These are phyloP conservation scores for Lepraria neglecta DNA, from an alignment of 495 filamentous ascomycete genomes.

Conservation along the genomic window DNA sequence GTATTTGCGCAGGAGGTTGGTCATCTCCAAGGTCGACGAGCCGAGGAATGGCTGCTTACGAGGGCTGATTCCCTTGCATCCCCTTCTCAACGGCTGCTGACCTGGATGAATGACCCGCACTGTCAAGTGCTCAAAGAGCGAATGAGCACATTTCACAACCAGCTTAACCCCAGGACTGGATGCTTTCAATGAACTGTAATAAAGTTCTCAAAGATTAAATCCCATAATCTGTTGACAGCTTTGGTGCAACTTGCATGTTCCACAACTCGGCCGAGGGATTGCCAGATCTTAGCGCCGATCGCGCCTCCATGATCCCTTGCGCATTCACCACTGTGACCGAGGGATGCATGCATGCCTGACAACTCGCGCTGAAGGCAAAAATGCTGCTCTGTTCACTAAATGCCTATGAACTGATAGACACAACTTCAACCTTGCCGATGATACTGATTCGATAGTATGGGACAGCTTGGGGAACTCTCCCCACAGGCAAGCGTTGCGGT, in stretches of 20 bases:
- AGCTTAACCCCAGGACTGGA: too few species aligned
- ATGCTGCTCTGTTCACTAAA: constrained; percentile 11
- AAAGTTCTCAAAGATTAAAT: neutral
- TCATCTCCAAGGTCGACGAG: too few species aligned
- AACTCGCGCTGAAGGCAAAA: constrained; percentile 3
- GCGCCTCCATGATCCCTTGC: neutral
- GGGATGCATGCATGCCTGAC: neutral
- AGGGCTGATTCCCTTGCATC: too few species aligned
- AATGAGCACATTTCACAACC: too few species aligned
- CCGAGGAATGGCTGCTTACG: too few species aligned
- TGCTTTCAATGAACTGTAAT: too few species aligned
- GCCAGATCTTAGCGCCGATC: constrained; percentile 12
- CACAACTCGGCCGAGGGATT: neutral
- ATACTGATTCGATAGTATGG: constrained; percentile 45
- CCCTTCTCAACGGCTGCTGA: too few species aligned
- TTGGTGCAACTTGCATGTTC: neutral
- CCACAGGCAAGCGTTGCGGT: constrained; percentile 82
- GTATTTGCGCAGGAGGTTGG: too few species aligned
- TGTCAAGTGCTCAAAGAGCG: too few species aligned
- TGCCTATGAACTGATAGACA: neutral
- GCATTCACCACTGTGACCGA: neutral
- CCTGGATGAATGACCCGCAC: too few species aligned
- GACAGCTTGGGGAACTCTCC: constrained; percentile 74
- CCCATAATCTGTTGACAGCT: neutral
- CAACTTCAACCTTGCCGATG: neutral